These are phyloP conservation scores for Xylaria hypoxylon DNA, from an alignment of 2,329 filamentous ascomycete species.

Conservation along the genomic window DNA sequence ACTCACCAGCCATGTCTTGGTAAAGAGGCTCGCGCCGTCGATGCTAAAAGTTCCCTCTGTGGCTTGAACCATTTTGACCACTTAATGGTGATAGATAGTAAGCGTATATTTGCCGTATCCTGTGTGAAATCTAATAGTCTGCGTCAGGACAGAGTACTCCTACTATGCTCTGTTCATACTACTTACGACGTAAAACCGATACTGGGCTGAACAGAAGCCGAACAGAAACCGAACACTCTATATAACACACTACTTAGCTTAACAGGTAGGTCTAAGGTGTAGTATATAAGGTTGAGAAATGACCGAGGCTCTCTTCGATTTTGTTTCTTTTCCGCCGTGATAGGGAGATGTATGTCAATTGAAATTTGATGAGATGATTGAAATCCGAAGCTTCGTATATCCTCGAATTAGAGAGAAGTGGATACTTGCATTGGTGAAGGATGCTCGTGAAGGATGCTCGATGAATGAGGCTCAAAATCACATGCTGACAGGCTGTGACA, in stretches of 20 bases:
- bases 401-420: constrained; percentile 39
- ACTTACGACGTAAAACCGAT: neutral
- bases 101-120: neutral
- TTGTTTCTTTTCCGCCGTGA: neutral
- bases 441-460: neutral
- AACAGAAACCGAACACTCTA: neutral
- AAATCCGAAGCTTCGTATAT: constrained; percentile 32
- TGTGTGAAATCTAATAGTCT: neutral
- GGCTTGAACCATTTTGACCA: constrained; percentile 54
- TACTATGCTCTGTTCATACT: neutral
- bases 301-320: neutral
- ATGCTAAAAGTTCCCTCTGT: constrained; percentile 64
- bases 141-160: neutral
- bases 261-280: too few relatives aligned
- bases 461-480: constrained; percentile 28
- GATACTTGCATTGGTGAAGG: neutral
- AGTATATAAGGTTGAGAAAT: neutral
- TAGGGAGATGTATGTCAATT: neutral
- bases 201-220: neutral
- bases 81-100: neutral
- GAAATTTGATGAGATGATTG: constrained; percentile 6
- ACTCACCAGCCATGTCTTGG: constrained; percentile 70
- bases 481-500: constrained; percentile 17
- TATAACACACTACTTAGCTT: neutral
- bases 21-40: constrained; percentile 61